Evolutionary conservation across 495 filamentous ascomycete species (phyloP).

Genomic region (Penicillium robsamsonii): DNA sequence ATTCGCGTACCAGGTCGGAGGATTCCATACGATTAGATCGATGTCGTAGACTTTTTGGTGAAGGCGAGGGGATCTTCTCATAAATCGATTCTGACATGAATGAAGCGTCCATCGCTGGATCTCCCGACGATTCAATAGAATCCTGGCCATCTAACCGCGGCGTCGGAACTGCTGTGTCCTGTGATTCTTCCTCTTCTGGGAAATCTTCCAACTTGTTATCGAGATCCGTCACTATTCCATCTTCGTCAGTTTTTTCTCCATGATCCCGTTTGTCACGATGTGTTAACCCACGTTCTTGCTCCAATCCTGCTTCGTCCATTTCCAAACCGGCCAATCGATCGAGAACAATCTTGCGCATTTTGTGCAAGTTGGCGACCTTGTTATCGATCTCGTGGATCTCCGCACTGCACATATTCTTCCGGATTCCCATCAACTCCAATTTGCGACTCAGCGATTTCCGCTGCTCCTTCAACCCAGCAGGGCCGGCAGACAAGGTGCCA

Average conservation of each 20-base stretch:
- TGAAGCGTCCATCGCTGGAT: slow-evolving; percentile 57
- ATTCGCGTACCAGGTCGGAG: not conserved
- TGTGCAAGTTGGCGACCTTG: slow-evolving; percentile 90
- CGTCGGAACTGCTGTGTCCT: slow-evolving; percentile 60
- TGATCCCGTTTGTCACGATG: not conserved
- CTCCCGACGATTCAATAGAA: slow-evolving; percentile 48
- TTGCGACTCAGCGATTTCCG: slow-evolving; percentile 72
- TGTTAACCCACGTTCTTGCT: slow-evolving; percentile 70
- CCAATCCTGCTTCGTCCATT: slow-evolving; percentile 84
- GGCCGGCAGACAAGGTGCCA: slow-evolving; percentile 57
- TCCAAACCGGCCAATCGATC: slow-evolving; percentile 88
- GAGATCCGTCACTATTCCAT: slow-evolving; percentile 65
- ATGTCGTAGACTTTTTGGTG: slow-evolving; percentile 61
- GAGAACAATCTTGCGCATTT: slow-evolving; percentile 89
- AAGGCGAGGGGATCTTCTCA: slow-evolving; percentile 75
- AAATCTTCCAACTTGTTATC: slow-evolving; percentile 85
- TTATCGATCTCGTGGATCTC: slow-evolving; percentile 97
- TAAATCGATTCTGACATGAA: slow-evolving; percentile 99
- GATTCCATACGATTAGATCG: slow-evolving; percentile 52
- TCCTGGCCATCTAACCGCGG: slow-evolving; percentile 57
- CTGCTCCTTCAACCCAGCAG: slow-evolving; percentile 72
- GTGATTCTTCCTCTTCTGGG: slow-evolving; percentile 65
- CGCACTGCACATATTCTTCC: slow-evolving; percentile 96
- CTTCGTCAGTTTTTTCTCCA: slow-evolving; percentile 18
- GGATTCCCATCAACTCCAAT: slow-evolving; percentile 84